Percentiles rank a stretch among this genome's conserved stretches.
phyloP scores from a whole-genome alignment of 345 rosid genomes.

The Populus euphratica region DNA sequence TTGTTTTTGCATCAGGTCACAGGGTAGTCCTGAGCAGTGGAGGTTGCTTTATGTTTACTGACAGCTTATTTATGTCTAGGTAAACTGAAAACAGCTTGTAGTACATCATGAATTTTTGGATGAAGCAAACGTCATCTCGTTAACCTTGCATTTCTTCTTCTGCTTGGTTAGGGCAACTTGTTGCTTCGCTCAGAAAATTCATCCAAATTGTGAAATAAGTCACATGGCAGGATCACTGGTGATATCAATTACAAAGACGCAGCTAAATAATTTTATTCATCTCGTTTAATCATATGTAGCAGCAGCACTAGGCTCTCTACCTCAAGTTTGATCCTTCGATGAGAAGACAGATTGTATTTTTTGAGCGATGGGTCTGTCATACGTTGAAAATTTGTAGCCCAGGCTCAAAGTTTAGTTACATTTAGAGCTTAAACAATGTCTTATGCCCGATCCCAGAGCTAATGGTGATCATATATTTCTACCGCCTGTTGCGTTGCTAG shows the following conservation, averaged over 20 bases:
- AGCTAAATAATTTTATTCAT: background rate
- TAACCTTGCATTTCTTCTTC: background rate
- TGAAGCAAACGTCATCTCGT: background rate
- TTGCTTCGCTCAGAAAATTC: too few relatives aligned
- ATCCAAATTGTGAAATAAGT: too few relatives aligned
- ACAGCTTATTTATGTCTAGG: background rate
- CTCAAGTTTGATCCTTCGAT: too few relatives aligned
- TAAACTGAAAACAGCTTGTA: background rate
- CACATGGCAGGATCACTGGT: background rate
- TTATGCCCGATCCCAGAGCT: background rate
- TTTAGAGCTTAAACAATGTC: too few relatives aligned
- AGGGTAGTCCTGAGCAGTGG: background rate
- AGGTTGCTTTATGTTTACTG: background rate
- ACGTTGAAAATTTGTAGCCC: too few relatives aligned
- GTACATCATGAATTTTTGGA: background rate
- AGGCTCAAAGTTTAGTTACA: too few relatives aligned
- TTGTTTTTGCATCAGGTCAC: background rate
- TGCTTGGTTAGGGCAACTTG: too few relatives aligned
- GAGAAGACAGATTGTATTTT: too few relatives aligned
- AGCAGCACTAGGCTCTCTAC: too few relatives aligned
- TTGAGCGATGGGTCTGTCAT: too few relatives aligned
- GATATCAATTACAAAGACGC: background rate
- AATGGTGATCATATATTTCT: background rate
- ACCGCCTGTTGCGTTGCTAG: background rate
- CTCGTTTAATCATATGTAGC: background rate